These are phyloP conservation scores for Malus hybrid DNA, from an alignment of 331 rosid genomes.

Conservation along the genomic window DNA sequence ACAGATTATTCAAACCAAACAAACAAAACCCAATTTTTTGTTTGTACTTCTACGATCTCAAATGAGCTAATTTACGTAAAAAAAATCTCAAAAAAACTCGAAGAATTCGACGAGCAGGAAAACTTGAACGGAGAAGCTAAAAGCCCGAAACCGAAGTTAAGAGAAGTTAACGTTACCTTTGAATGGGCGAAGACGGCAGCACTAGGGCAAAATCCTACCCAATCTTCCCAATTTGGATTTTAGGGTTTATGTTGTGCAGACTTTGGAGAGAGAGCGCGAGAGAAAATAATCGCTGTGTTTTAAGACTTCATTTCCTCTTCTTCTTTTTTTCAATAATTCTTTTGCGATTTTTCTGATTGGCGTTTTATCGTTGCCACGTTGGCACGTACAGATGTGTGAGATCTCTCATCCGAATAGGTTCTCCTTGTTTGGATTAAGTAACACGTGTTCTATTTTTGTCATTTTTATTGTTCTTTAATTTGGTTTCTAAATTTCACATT, in stretches of 20 bases:
- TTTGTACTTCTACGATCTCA: neutral
- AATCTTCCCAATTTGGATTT: slow-evolving; percentile 7
- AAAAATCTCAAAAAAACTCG: neutral
- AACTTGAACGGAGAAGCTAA: neutral
- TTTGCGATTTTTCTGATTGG: neutral
- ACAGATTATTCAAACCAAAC: neutral
- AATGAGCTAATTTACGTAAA: neutral
- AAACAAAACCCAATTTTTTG: neutral
- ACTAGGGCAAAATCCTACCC: neutral
- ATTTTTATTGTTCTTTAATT: neutral
- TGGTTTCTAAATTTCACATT: neutral
- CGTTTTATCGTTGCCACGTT: neutral
- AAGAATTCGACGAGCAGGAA: neutral
- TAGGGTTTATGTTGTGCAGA: slow-evolving; percentile 9
- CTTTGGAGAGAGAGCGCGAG: neutral
- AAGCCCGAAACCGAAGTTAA: neutral
- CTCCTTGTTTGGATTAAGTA: neutral
- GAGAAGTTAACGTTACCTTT: neutral
- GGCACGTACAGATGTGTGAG: neutral
- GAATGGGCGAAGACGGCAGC: neutral
- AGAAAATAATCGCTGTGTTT: too few relatives aligned
- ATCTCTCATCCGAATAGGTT: neutral
- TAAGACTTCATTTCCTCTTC: too few relatives aligned
- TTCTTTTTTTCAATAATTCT: neutral
- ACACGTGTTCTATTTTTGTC: neutral